phyloP scores from a whole-genome alignment of 495 filamentous ascomycete species.

The Glutinoglossum americanum region DNA sequence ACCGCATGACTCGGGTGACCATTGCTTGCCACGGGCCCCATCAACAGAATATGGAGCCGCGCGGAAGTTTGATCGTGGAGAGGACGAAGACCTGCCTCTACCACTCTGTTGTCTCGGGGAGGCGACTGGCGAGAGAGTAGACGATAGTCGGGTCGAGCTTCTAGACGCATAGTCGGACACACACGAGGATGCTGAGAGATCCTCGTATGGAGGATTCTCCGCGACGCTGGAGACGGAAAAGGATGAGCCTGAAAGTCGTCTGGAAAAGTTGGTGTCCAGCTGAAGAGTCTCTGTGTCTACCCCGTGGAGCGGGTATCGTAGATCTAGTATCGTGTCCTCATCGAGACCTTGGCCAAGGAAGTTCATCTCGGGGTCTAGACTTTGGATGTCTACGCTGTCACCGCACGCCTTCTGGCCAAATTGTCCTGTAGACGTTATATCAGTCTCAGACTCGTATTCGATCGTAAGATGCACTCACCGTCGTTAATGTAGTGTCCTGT shows the following conservation, averaged over 20 bases:
- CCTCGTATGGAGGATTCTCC: not conserved
- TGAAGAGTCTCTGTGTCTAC: not conserved
- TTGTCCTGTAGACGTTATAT: not conserved
- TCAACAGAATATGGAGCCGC: slow-evolving; percentile 42
- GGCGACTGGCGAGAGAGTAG: not conserved
- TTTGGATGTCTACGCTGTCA: not conserved
- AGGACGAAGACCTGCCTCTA: slow-evolving; percentile 30
- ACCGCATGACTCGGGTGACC: slow-evolving; percentile 45
- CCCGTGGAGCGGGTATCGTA: not conserved
- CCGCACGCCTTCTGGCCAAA: not conserved
- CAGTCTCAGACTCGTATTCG: no score
- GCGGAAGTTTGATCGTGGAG: slow-evolving; percentile 38
- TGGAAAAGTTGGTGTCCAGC: not conserved
- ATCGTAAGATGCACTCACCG: no score
- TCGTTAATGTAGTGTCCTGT: not conserved
- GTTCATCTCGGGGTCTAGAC: not conserved
- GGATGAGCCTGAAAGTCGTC: not conserved
- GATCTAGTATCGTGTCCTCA: not conserved
- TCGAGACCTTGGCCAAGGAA: not conserved
- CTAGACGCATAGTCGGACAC: not conserved
- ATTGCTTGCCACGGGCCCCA: slow-evolving; percentile 38
- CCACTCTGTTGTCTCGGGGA: not conserved
- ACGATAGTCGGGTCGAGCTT: not conserved
- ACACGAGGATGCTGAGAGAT: not conserved
- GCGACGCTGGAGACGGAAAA: not conserved